phyloP scores from a whole-genome alignment of 345 rosid genomes.

The Camelina neglecta region DNA sequence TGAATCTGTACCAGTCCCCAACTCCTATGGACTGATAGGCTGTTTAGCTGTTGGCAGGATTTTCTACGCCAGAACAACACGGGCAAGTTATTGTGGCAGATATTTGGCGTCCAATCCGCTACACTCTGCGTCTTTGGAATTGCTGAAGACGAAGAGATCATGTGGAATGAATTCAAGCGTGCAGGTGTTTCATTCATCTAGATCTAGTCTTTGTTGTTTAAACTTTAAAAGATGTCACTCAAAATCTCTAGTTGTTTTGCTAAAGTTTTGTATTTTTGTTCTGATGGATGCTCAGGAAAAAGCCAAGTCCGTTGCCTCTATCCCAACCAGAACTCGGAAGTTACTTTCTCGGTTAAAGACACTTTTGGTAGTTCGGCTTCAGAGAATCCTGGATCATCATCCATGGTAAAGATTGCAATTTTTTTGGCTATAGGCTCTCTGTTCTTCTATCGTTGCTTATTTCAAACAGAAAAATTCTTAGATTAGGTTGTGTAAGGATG shows the following conservation, averaged over 20 bases:
- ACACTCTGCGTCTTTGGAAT: constrained; percentile 86
- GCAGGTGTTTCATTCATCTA: constrained; percentile 54
- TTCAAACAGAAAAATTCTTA: not conserved
- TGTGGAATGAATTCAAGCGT: constrained; percentile 82
- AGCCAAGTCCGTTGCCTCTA: constrained; percentile 84
- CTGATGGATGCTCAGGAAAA: constrained; percentile 60
- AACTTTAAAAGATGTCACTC: not conserved
- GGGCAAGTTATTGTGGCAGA: constrained; percentile 91
- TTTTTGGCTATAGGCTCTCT: constrained; percentile 1
- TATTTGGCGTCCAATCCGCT: constrained; percentile 80
- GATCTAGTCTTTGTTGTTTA: not conserved
- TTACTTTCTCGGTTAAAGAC: constrained; percentile 59
- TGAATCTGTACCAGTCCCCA: not conserved
- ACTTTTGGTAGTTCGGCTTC: constrained; percentile 50
- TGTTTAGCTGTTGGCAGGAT: constrained; percentile 59
- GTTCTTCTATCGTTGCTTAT: not conserved
- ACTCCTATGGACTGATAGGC: constrained; percentile 3
- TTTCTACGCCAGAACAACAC: constrained; percentile 95
- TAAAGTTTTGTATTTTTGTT: constrained; percentile 15
- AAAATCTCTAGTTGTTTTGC: constrained; percentile 12
- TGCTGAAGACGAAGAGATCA: constrained; percentile 86
- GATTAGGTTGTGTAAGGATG: not conserved
- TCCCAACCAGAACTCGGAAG: constrained; percentile 71
- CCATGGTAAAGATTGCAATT: constrained; percentile 47
- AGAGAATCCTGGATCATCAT: constrained; percentile 35